Base-by-base conservation (phyloP, 257 asterid species). In the Asclepias syriaca region DNA sequence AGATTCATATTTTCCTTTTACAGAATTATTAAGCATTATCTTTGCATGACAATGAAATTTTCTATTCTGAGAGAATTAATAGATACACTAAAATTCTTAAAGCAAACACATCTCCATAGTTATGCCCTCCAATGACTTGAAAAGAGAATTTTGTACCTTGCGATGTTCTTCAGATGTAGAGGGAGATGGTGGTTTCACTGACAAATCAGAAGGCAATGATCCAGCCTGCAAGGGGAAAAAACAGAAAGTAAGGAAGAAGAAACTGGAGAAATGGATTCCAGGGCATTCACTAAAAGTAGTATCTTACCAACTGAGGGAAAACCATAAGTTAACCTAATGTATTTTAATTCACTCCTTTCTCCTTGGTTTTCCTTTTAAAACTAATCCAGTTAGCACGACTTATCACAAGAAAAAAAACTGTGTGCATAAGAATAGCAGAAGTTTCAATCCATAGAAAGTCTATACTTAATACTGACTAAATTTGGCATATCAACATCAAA, bases 161-260 rank as follows among this genome's bases (percentile, higher is more conserved):
- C 19, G 72, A 73, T 81, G 72, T 74, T 80, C 87, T 76, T 73
- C 78, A 27, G 87, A 78, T 29, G 88, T 65, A 75, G 91, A 86
- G 27, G 97, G 88, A 57, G 99, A 82, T 65, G 87, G 82, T 49
- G 82, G 78, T 75, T 88, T 94, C 45, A 64, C 56, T 6, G 75
- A 79, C 59, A 86, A 73, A 77, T 58, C 79, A 57, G 84, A 34
- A 45, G 97, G 92, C 76, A 88, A 73, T 37, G 94, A 84, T 37
- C 69, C 74, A 43, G 88, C 76, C 99, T 90, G 83, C 73, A 64
- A 55, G 61, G 7, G 54, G 16, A 27, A 4, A 18, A 49, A 34
- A 34, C 3, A 72, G 57, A 76, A 77, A 71, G 67, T 32, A 78
- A 66, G 68, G 66, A 55, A 53, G 48, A 61, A 68, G 65, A 68